phyloP scores from a whole-genome alignment of 805 yeast genomes.

The Suhomyces faveliae region DNA sequence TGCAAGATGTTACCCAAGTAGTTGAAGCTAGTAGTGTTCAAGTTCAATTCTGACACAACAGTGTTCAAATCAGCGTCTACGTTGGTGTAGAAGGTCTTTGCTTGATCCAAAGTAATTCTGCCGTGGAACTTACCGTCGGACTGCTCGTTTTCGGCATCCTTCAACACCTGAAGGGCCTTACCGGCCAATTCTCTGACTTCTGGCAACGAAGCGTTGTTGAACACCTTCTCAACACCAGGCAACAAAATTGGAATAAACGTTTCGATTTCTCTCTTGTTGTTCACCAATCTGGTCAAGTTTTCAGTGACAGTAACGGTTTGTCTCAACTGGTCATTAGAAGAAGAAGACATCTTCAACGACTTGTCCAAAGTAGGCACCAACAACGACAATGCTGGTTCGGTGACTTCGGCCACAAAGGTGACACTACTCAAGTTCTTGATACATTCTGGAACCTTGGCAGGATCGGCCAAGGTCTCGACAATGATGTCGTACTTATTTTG shows the following conservation, averaged over 20 bases:
- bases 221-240: constrained; percentile 91
- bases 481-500: constrained; percentile 79
- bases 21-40: constrained; percentile 38
- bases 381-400: constrained; percentile 89
- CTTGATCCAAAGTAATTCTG: constrained; percentile 57
- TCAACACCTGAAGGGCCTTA: constrained; percentile 79
- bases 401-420: constrained; percentile 97
- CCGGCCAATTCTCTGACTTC: constrained; percentile 93
- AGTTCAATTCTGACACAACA: constrained; percentile 14
- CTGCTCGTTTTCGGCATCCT: constrained; percentile 72
- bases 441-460: constrained; percentile 83
- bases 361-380: constrained; percentile 90
- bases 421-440: constrained; percentile 87
- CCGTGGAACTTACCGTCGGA: constrained; percentile 76
- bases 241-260: constrained; percentile 77
- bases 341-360: constrained; percentile 80
- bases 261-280: constrained; percentile 89
- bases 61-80: constrained; percentile 11
- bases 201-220: constrained; percentile 87
- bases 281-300: constrained; percentile 91
- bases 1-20: constrained; percentile 48
- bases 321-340: constrained; percentile 94
- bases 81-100: constrained; percentile 41
- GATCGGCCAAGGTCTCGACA: constrained; percentile 87
- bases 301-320: constrained; percentile 96